Base-by-base conservation (phyloP, 2,329 filamentous ascomycete genomes). In the Cercospora janseana region DNA sequence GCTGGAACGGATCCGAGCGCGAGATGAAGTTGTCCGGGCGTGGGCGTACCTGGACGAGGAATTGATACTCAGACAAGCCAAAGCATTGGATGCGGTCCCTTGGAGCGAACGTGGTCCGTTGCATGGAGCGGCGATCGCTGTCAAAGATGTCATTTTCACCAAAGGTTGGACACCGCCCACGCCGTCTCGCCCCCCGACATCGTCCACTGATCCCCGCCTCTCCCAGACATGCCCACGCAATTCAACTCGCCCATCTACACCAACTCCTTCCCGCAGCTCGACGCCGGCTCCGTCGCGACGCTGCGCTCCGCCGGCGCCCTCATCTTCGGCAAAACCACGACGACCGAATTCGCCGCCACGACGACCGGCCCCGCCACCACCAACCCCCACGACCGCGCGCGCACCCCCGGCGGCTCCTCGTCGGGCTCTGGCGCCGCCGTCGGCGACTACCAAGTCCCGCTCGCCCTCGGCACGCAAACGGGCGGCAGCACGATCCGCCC, bases 401-500 rank as follows among this genome's bases (percentile, higher is more conserved):
- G 75, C 4, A 86, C 83, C 0, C 83, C 84, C 0, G 84, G 84
- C 1, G 84, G 84, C 37, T 86, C 83, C 0, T 86, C 82, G 0
- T 81, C 82, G 0, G 84, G 85, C 0, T 86, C 83, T 0, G 84
- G 74, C 0, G 82, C 83, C 0, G 82, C 81, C 0, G 82, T 87
- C 0, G 83, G 72, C 6, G 84, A 87, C 55, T 77, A 78, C 42
- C 83, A 87, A 54, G 77, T 76, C 0, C 80, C 82, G 0, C 60
- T 87, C 9, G 76, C 70, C 0, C 68, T 87, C 0, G 84, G 82
- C 1, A 85, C 83, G 0, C 83, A 87, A 60, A 88, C 83, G 0
- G 79, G 79, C 2, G 84, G 84, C 0, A 83, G 79, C 51, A 79
- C 74, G 0, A 79, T 87, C 31, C 76, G 83, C 0, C 84, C 84